Evolutionary conservation across 176 grass and related monocot species (phyloP), one percentile per base, ranked within the genome.

Genomic region (Paspalum vaginatum): DNA sequence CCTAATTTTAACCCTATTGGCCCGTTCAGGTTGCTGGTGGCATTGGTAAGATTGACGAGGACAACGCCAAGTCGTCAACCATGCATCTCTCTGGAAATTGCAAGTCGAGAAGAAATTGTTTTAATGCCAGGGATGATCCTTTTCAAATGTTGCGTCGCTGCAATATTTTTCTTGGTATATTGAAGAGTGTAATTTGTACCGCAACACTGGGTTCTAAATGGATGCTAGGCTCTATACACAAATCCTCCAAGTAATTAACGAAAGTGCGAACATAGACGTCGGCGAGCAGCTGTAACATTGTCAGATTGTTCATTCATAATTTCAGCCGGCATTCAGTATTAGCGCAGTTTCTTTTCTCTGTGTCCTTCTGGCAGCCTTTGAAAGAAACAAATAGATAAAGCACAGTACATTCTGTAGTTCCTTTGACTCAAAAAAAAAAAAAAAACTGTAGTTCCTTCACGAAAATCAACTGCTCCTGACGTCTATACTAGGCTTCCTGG

Each of bases 21-120:
- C 39, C 71, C 57, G 79, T 79, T 74, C 61, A 88, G 86, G 53
- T 75, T 65, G 42, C 41, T 78, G 42, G 66, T 83, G 80, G 41
- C 44, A 61, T 84, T 79, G 53, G 60, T 62, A 60, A 16, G 68
- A 13, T 45, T 68, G 62, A 57, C 20, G 41, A 16, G 44, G 48
- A 49, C n/a, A 42, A 25, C 8, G 4, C 37, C n/a, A 39, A 62
- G 40, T 5, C 8, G 0, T 20, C 9, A 27, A 70, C 59, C 9
- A 42, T 71, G 37, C 13, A 27, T 37, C 68, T 70, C n/a, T 5
- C 10, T 15, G 1, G 65, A 10, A 54, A 51, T 79, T 64, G 40
- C 25, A 59, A 59, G 26, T 41, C 40, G 52, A 59, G 27, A 83
- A 60, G 68, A 57, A 26, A 51, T 65, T 25, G n/a, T 61, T 76